A percentile compares a stretch with the other conserved stretches of the same genome.
Conservation (phyloP, 257 asterid species). For the Nicotiana paniculata region DNA sequence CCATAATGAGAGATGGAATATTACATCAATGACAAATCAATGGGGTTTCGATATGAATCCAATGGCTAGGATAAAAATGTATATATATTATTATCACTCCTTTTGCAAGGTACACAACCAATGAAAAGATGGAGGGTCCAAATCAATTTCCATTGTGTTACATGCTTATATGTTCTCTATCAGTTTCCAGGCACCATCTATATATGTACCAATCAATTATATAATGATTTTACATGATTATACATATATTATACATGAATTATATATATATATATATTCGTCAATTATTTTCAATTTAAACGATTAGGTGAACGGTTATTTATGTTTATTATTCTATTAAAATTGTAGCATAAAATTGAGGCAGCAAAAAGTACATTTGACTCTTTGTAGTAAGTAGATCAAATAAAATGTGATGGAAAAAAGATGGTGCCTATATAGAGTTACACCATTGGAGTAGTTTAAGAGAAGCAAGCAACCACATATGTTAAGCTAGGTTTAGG, state of each 20-base stretch:
- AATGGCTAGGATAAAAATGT: constrained; percentile 15
- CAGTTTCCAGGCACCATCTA: too few species aligned
- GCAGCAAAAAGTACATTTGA: background rate
- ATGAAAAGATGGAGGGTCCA: constrained; percentile 16
- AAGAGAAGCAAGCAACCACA: constrained; percentile 16
- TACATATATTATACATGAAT: too few species aligned
- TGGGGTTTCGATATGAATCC: constrained; percentile 9
- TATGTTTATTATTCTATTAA: too few species aligned
- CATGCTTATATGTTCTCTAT: background rate
- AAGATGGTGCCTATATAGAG: background rate
- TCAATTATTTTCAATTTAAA: too few species aligned
- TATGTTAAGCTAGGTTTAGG: constrained; percentile 13
- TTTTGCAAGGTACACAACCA: constrained; percentile 15
- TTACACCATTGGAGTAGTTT: constrained; percentile 6
- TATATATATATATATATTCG: too few species aligned
- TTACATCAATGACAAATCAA: background rate
- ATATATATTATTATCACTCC: background rate
- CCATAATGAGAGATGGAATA: constrained; percentile 1
- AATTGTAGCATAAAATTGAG: background rate
- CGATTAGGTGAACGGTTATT: too few species aligned
- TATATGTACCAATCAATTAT: too few species aligned
- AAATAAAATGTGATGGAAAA: background rate
- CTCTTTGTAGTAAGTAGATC: background rate
- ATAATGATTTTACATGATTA: too few species aligned
- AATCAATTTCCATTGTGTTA: constrained; percentile 6